phyloP scores from a whole-genome alignment of 306 rosid species.

The Hylodesmum podocarpum region DNA sequence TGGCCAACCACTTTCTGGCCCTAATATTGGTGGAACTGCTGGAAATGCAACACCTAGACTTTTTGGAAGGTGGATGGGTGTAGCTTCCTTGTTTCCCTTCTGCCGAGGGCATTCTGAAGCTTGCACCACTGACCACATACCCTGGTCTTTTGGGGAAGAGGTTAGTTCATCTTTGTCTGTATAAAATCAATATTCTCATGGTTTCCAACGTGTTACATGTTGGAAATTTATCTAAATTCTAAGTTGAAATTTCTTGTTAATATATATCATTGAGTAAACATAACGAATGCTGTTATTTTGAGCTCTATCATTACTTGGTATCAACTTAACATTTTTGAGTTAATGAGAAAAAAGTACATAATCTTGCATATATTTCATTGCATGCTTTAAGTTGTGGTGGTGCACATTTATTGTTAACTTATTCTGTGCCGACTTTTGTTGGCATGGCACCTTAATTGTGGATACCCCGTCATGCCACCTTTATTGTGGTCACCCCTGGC shows the following conservation, averaged over 20 bases:
- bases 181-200: slow-evolving; percentile 1
- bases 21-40: slow-evolving; percentile 92
- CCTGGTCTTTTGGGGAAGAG: slow-evolving; percentile 97
- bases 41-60: slow-evolving; percentile 91
- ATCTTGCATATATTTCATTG: slow-evolving; percentile 1
- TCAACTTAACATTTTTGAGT: not conserved
- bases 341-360: slow-evolving; percentile 12
- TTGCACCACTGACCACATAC: slow-evolving; percentile 75
- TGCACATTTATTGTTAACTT: not conserved
- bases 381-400: slow-evolving; percentile 17
- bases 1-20: slow-evolving; percentile 95
- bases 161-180: slow-evolving; percentile 48
- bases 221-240: not conserved
- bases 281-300: slow-evolving; percentile 2
- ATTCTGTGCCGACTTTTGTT: not conserved
- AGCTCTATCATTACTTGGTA: slow-evolving; percentile 11
- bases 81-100: slow-evolving; percentile 86
- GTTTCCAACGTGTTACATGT: not conserved
- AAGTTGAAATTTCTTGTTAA: not conserved
- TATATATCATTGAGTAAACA: slow-evolving; percentile 5
- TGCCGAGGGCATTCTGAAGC: slow-evolving; percentile 84
- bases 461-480: slow-evolving; percentile 82
- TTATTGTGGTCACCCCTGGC: slow-evolving; percentile 65
- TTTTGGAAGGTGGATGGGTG: slow-evolving; percentile 94
- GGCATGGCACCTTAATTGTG: slow-evolving; percentile 25